Percentiles rank a stretch among this genome's conserved stretches.
Conservation (phyloP, 2,329 filamentous ascomycete genomes). For the Colletotrichum musicola region DNA sequence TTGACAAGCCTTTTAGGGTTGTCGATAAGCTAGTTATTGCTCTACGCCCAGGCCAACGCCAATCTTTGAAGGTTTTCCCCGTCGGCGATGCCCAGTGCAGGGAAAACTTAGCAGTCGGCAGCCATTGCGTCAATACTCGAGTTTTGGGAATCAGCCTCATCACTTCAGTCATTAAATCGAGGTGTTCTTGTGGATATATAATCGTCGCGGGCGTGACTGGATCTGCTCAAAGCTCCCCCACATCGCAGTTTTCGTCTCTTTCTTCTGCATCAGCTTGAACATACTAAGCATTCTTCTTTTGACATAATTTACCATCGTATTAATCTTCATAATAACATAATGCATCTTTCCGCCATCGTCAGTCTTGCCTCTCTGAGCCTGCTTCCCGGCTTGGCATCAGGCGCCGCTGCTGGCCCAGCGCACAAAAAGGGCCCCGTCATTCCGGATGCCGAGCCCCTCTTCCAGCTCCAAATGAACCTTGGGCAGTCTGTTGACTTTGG, state of each 20-base stretch:
- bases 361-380: background rate
- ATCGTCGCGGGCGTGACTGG: background rate
- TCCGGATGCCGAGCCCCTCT: background rate
- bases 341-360: slow-evolving; percentile 2
- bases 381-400: background rate
- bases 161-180: too few relatives aligned
- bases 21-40: background rate
- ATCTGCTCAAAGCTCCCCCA: background rate
- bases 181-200: too few relatives aligned
- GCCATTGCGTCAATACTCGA: background rate
- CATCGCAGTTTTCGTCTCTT: background rate
- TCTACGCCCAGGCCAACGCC: background rate
- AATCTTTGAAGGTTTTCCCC: background rate
- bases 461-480: background rate
- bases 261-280: background rate
- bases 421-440: background rate
- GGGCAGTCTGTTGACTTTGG: slow-evolving; percentile 1
- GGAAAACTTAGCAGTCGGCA: background rate
- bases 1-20: background rate
- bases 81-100: background rate
- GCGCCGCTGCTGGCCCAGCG: background rate
- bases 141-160: too few relatives aligned
- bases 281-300: background rate
- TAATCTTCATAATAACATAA: background rate
- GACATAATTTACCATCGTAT: background rate